Evolutionary conservation across 2,329 filamentous ascomycete species (phyloP), one percentile per base, ranked within the genome.

Genomic region (Verticillium isaacii): DNA sequence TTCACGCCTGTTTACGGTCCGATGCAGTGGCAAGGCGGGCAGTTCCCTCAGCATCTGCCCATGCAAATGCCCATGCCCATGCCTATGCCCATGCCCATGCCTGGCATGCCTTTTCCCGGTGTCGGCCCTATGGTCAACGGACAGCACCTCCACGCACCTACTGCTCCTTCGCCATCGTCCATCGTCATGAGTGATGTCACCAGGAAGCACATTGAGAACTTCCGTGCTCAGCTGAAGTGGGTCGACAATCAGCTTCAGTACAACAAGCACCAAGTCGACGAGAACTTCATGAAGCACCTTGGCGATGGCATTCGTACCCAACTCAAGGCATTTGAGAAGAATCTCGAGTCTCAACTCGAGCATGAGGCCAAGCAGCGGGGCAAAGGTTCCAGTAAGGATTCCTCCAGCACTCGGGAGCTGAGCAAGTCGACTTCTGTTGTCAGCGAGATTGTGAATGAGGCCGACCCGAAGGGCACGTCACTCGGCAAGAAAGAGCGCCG

Each of bases 241-340:
- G 76, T 83, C 50, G 81, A 87, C 64, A 81, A 85, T 63, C 85
- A 89, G 66, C 71, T 88, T 55, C 79, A 81, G 59, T 86, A 84
- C 75, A 88, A 88, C 68, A 82, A 80, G 65, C 84, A 88, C 64
- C 85, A 88, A 66, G 85, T 88, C 64, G 85, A 88, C 62, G 83
- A 85, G 66, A 78, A 77, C 64, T 72, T 77, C 37, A 80, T 85
- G 70, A 77, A 81, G 63, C 68, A 73, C 32, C 77, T 79, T 54
- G 78, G 75, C 3, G 68, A 74, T 39, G 69, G 74, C 39, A 69
- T 85, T 62, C 72, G 75, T n/a, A 71, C 75, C 25, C 78, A 79
- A 36, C 80, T 87, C 61, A 70, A 74, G 32, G 75, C 80, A 54
- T 85, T 87, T 62, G 82, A 85, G 66, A 71, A 71, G 32, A 77